These are phyloP conservation scores for Mycena metata DNA, from an alignment of 768 basidiomycete genomes.

Conservation along the genomic window DNA sequence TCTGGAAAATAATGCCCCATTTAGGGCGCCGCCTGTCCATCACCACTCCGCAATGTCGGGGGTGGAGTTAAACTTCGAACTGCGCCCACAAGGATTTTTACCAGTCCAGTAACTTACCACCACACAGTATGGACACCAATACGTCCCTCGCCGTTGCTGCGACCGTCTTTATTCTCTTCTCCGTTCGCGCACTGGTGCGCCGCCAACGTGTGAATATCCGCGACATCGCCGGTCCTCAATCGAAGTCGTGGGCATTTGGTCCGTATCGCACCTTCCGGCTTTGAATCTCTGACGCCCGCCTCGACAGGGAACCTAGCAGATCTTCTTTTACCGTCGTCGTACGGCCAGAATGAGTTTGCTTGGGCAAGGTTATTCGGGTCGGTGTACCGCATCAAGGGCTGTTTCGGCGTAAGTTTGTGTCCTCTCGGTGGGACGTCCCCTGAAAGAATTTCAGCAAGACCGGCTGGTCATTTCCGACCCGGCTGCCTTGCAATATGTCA, in stretches of 20 bases:
- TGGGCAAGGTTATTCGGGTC: conserved; percentile 10
- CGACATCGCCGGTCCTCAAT: conserved; percentile 19
- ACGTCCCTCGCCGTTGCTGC: conserved; percentile 14
- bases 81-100: no score
- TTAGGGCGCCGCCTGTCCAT: no score
- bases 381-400: conserved; percentile 21
- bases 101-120: no score
- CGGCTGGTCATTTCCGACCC: conserved; percentile 18
- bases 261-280: conserved; percentile 4
- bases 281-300: conserved; percentile 5
- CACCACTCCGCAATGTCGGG: no score
- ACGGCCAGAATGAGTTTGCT: conserved; percentile 20
- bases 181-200: conserved; percentile 10
- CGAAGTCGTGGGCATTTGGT: conserved; percentile 24
- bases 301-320: conserved; percentile 20
- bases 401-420: conserved; percentile 10
- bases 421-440: no score
- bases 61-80: no score
- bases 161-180: conserved; percentile 14
- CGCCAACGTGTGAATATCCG: conserved; percentile 7
- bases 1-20: no score
- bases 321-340: conserved; percentile 16
- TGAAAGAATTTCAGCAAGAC: conserved; percentile 11
- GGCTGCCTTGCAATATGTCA: conserved; percentile 12
- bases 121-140: conserved; percentile 8